Evolutionary conservation across 257 asterid species (phyloP), one percentile per base, ranked within the genome.

Genomic region (Solanum clarkiae): DNA sequence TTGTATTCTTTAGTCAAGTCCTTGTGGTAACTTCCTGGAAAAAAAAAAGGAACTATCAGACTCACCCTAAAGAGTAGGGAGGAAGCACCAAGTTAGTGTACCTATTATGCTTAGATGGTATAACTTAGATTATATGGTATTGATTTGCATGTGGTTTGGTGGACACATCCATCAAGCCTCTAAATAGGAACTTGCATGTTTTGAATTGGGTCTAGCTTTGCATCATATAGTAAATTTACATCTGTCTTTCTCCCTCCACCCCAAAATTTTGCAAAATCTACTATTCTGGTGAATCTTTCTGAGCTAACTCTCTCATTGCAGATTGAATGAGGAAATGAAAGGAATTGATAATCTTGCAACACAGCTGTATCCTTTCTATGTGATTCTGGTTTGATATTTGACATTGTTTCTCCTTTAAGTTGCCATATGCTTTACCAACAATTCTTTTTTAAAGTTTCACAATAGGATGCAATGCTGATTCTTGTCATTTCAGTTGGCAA

Each of bases 311-410:
- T 60, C 80, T 59, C 83, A 5, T 88, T 88, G 93, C 98, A 97
- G 98, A 90, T 88, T 97, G 84, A 95, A 94, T 62, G 98, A 97
- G 88, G 99, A 95, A 91, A 93, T 97, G 95, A 95, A 92, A 86
- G 98, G 95, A 80, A 81, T 95, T 88, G 98, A 91, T 47, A 90
- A 88, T 80, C 98, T 97, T 53, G 94, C 97, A 32, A 32, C 93
- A 15, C 93, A 90, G 80, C 84, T 97, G 99, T 97, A 95, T 97
- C 99, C 99, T 93, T 89, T 11, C 85, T 86, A 47, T 70, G 24
- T 54, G 69, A 40, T 59, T 66, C 24, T 82, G 18, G 51, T 82
- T 45, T 82, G 65, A 82, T 24, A 1, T 62, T 66, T 62, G 36
- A 44, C 29, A 47, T 9, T 16, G n/a, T 79, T 26, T 53, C 65